These are phyloP conservation scores for Candida michaelii DNA, from an alignment of 805 yeast species.

Conservation along the genomic window DNA sequence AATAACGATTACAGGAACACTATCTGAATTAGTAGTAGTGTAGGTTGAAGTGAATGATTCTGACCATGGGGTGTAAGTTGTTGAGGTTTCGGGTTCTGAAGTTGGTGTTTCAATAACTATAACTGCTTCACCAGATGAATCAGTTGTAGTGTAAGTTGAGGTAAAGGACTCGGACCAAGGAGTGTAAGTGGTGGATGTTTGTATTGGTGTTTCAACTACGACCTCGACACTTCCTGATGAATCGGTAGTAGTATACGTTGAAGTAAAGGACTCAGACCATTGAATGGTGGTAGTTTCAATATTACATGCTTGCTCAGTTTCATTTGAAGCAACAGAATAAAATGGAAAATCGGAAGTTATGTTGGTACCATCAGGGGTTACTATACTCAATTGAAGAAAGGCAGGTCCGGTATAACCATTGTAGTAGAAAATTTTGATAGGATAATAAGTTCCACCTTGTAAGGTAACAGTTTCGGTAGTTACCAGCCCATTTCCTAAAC, in stretches of 20 bases:
- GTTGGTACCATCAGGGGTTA: neutral
- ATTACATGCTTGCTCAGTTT: neutral
- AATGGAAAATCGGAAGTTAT: neutral
- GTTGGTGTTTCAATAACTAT: neutral
- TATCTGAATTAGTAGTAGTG: neutral
- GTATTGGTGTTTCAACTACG: neutral
- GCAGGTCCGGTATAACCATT: neutral
- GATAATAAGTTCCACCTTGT: neutral
- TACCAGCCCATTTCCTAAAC: neutral
- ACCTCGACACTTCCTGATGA: neutral
- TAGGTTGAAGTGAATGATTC: neutral
- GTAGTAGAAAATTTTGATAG: conserved; percentile 3
- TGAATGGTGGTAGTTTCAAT: neutral
- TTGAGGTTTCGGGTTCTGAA: neutral
- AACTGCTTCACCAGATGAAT: neutral
- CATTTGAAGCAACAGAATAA: neutral
- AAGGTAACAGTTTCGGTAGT: neutral
- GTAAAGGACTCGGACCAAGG: neutral
- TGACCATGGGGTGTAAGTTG: neutral
- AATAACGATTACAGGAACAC: neutral
- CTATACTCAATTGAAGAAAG: neutral
- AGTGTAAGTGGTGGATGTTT: neutral
- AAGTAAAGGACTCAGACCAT: neutral
- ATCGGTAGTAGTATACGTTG: neutral
- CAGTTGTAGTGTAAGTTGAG: neutral